Evolutionary conservation across 139 green algal genomes (phyloP), one percentile per base, ranked within the genome.

Genomic region (Picochlorum sp.): DNA sequence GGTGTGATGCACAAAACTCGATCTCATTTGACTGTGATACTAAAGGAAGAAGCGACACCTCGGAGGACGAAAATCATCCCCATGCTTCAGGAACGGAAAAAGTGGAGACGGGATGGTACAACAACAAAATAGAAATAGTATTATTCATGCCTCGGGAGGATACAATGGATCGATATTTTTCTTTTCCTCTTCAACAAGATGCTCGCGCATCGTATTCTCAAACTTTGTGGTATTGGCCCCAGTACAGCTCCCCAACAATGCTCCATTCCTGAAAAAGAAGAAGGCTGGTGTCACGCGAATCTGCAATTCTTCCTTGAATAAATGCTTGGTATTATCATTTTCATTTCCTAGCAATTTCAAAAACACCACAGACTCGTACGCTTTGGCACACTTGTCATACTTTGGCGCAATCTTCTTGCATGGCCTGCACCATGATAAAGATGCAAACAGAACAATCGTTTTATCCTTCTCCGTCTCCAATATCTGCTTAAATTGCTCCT

Each of bases 301-400:
- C 62, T 76, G 72, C 34, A 76, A 61, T 28, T 69, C 14, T 8
- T 70, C 51, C 52, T 77, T 64, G 58, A 83, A 80, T n/a, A 84
- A 64, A 4, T 58, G 52, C 65, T 84, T 84, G n/a, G 71, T 81
- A 37, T 58, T 56, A 23, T 78, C 65, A 31, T 79, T 85, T 6
- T 60, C 62, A 44, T 85, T 80, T 18, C 72, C 78, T 56, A 71
- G 77, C 16, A 85, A 70, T 21, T 83, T 77, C 6, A 85, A 47
- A 63, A 85, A 85, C 8, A 78, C 26, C 4, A 50, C 63, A 4
- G 71, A 57, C 0, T 14, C 20, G 63, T 85, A 85, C 45, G 71
- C 44, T 50, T 63, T 52, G 9, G 79, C 79, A 55, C 74, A 69
- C 26, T 71, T 70, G 70, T 84, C 70, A 66, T 62, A 44, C 4